Conservation (phyloP, 306 rosid genomes). For the Begonia fuchsioides region DNA sequence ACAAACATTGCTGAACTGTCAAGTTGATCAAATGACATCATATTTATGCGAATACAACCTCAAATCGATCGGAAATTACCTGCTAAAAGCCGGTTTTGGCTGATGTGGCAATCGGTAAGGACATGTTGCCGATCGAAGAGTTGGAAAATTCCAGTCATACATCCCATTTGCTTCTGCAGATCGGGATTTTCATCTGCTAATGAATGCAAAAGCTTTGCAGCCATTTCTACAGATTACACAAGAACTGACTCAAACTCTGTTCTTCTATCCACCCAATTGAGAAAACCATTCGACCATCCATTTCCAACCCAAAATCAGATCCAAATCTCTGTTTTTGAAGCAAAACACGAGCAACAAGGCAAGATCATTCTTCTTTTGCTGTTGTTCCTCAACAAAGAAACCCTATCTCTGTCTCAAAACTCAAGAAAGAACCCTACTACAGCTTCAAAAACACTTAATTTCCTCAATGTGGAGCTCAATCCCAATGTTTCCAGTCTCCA, state of each 20-base stretch:
- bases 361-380: neutral
- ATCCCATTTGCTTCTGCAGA: conserved; percentile 93
- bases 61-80: conserved; percentile 17
- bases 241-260: conserved; percentile 9
- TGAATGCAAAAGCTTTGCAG: conserved; percentile 80
- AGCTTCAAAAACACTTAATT: neutral
- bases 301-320: conserved; percentile 6
- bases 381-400: conserved; percentile 1
- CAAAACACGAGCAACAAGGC: neutral
- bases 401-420: neutral
- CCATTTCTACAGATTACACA: conserved; percentile 40
- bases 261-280: conserved; percentile 17
- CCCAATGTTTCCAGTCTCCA: neutral
- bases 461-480: neutral
- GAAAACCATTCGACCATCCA: conserved; percentile 18
- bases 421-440: neutral
- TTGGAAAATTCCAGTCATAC: conserved; percentile 87
- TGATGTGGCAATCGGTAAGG: conserved; percentile 35
- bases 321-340: neutral
- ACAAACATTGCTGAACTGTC: too few species aligned
- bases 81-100: conserved; percentile 55
- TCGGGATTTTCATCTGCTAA: conserved; percentile 91
- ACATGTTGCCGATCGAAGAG: conserved; percentile 68
- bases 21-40: neutral
- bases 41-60: too few species aligned